Conservation (phyloP, 345 rosid species). For the Citrus glauca region DNA sequence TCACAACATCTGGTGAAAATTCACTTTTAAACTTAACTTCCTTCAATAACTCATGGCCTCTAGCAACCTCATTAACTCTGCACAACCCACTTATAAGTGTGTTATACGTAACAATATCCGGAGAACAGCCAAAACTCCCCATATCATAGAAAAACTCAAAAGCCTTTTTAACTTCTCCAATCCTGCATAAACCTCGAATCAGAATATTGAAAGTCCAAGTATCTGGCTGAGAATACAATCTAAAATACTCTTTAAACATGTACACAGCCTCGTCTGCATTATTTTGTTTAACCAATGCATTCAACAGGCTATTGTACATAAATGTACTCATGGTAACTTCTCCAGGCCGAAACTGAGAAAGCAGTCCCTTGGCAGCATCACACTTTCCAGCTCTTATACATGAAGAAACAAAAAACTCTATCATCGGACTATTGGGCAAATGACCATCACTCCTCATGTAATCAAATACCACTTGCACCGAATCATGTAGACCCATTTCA, state of each 20-base stretch:
- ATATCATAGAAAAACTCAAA: constrained; percentile 51
- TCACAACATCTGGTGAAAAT: constrained; percentile 52
- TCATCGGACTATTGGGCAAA: constrained; percentile 35
- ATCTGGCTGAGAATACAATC: constrained; percentile 41
- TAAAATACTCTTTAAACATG: constrained; percentile 43
- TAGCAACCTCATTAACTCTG: constrained; percentile 49
- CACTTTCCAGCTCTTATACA: constrained; percentile 43
- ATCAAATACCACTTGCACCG: constrained; percentile 41
- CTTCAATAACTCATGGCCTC: constrained; percentile 47
- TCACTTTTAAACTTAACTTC: constrained; percentile 32
- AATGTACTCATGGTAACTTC: constrained; percentile 33
- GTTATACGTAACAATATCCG: constrained; percentile 67
- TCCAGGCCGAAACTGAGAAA: constrained; percentile 37
- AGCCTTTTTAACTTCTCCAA: constrained; percentile 46
- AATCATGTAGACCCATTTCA: constrained; percentile 53
- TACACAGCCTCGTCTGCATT: constrained; percentile 54
- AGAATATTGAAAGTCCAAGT: constrained; percentile 75
- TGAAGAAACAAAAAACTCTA: constrained; percentile 50
- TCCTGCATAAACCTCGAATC: constrained; percentile 60
- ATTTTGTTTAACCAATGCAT: constrained; percentile 45
- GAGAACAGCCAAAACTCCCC: constrained; percentile 55
- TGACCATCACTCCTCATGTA: constrained; percentile 75
- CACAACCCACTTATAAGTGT: constrained; percentile 75
- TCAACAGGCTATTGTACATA: constrained; percentile 53
- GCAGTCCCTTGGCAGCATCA: constrained; percentile 42